phyloP scores from a whole-genome alignment of 2,329 filamentous ascomycete genomes.

The Trichoderma simmonsii region DNA sequence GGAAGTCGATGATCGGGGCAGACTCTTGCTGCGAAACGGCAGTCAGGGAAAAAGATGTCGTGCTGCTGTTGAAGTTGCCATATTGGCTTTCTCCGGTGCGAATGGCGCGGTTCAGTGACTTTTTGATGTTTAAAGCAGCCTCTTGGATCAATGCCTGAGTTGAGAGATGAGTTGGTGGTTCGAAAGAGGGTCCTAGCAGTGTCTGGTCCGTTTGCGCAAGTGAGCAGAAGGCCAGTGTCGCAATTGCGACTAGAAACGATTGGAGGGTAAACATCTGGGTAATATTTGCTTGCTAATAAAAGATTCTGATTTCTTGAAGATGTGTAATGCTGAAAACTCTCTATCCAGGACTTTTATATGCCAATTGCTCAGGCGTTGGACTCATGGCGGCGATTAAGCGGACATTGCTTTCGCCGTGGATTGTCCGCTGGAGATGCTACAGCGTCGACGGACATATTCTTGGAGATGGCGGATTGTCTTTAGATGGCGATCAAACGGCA shows the following conservation, averaged over 20 bases:
- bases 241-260: not conserved
- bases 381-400: not conserved
- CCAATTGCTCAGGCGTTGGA: not conserved
- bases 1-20: slow-evolving; percentile 15
- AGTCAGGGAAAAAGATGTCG: slow-evolving; percentile 18
- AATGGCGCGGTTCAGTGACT: slow-evolving; percentile 3
- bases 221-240: not conserved
- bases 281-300: not conserved
- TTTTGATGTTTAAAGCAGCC: not conserved
- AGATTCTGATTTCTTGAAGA: not conserved
- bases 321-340: not conserved
- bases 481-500: not conserved
- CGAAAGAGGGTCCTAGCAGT: slow-evolving; percentile 10
- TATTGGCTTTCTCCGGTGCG: slow-evolving; percentile 1
- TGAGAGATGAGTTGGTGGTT: not conserved
- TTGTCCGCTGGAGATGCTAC: not conserved
- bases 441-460: not conserved
- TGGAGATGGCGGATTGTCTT: not conserved
- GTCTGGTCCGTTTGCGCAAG: slow-evolving; percentile 7
- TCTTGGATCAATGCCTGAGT: not conserved
- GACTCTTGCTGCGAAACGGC: slow-evolving; percentile 13
- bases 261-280: not conserved
- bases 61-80: slow-evolving; percentile 13
- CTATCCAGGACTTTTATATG: not conserved
- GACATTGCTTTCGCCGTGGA: not conserved